Percentiles rank a stretch among this genome's conserved stretches.
Conservation (phyloP, 257 asterid species). For the Solanum arcanum region DNA sequence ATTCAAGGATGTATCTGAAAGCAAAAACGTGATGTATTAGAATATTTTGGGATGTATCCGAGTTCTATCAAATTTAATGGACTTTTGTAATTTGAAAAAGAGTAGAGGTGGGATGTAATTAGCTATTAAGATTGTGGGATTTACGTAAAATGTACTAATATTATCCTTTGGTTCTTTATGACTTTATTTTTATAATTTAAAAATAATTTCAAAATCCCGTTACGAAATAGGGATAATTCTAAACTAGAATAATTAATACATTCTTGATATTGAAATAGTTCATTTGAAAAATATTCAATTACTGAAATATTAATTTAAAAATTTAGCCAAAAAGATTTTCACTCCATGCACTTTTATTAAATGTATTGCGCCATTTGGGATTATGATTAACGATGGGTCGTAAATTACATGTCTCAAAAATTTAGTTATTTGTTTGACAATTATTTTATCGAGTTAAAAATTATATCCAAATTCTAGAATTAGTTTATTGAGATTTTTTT, state of each 20-base stretch:
- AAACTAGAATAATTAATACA: neutral
- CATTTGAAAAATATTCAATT: neutral
- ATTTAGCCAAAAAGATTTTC: neutral
- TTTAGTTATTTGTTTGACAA: neutral
- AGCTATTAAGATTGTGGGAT: too few relatives aligned
- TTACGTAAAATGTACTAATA: too few relatives aligned
- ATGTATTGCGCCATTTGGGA: neutral
- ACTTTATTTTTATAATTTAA: too few relatives aligned
- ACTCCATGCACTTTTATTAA: neutral
- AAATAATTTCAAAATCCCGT: neutral
- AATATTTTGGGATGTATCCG: too few relatives aligned
- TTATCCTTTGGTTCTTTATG: too few relatives aligned
- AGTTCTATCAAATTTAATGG: too few relatives aligned
- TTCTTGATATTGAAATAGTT: neutral
- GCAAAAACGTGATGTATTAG: fast-evolving
- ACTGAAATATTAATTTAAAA: too few relatives aligned
- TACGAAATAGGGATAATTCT: too few relatives aligned
- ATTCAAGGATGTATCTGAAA: too few relatives aligned
- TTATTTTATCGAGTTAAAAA: neutral
- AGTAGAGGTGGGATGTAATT: too few relatives aligned
- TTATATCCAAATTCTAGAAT: neutral
- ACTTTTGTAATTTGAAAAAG: too few relatives aligned
- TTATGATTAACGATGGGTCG: neutral
- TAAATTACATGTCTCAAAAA: neutral
- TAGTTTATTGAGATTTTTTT: neutral